phyloP scores from a whole-genome alignment of 371 early-diverging fungal genomes.

The Circinella minor region DNA sequence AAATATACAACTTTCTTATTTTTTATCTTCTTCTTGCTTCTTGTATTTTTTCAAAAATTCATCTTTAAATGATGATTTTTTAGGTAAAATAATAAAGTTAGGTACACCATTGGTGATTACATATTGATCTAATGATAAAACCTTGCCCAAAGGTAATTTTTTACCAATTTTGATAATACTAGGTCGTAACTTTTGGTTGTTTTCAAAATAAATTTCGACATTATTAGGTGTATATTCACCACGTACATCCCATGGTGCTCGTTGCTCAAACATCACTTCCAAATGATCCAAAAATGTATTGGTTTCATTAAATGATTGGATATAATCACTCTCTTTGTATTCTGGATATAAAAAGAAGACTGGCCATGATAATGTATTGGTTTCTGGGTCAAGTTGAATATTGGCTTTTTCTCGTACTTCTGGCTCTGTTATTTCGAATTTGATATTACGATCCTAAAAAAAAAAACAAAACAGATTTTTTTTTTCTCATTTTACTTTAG shows the following conservation, averaged over 20 bases:
- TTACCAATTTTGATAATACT: constrained; percentile 75
- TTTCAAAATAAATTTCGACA: constrained; percentile 84
- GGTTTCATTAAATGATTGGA: constrained; percentile 84
- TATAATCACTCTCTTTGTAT: constrained; percentile 88
- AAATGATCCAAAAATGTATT: constrained; percentile 86
- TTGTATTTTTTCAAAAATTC: constrained; percentile 67
- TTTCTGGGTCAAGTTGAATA: constrained; percentile 68
- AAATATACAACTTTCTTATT: constrained; percentile 1
- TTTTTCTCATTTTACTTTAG: too few species aligned
- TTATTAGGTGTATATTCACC: constrained; percentile 69
- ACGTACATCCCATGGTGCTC: constrained; percentile 83
- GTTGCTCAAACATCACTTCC: constrained; percentile 80
- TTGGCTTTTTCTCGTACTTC: constrained; percentile 50
- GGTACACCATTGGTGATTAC: constrained; percentile 72
- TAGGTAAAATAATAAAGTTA: constrained; percentile 72
- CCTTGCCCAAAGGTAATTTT: constrained; percentile 52
- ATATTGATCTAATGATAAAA: constrained; percentile 63
- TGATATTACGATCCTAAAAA: constrained; percentile 58
- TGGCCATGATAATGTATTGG: constrained; percentile 80
- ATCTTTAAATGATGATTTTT: constrained; percentile 60
- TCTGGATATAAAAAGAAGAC: constrained; percentile 96
- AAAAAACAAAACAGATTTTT: too few species aligned
- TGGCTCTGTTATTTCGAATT: constrained; percentile 49
- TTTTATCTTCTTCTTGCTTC: constrained; percentile 22
- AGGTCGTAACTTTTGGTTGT: constrained; percentile 55